phyloP scores from a whole-genome alignment of 345 rosid species.

The Eucalyptus regnans region DNA sequence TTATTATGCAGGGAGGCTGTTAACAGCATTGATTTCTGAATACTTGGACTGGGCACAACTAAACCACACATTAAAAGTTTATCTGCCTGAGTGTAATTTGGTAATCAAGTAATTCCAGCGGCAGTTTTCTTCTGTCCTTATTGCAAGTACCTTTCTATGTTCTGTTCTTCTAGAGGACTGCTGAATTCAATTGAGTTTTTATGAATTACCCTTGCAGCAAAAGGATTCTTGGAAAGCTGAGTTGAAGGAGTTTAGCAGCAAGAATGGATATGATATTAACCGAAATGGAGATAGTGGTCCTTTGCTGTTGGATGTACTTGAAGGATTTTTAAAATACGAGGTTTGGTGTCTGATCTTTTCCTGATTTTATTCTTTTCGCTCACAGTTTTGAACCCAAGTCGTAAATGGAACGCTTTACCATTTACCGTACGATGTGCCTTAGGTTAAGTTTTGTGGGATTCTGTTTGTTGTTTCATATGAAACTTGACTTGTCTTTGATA shows the following conservation, averaged over 20 bases:
- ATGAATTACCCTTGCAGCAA: slow-evolving; percentile 31
- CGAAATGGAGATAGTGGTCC: slow-evolving; percentile 85
- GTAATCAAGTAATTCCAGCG: slow-evolving; percentile 44
- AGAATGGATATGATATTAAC: slow-evolving; percentile 72
- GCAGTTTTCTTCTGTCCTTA: background rate
- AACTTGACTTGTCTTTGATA: slow-evolving; percentile 5
- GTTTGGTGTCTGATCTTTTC: slow-evolving; percentile 12
- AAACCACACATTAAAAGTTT: slow-evolving; percentile 77
- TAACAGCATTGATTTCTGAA: slow-evolving; percentile 78
- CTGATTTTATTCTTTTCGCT: background rate
- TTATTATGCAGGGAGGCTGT: slow-evolving; percentile 62
- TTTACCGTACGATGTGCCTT: background rate
- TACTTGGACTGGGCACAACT: slow-evolving; percentile 98
- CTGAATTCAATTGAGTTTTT: background rate
- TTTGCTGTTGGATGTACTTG: slow-evolving; percentile 78
- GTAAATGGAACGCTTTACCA: background rate
- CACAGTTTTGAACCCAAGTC: background rate
- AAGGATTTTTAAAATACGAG: slow-evolving; percentile 88
- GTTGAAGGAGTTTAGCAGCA: slow-evolving; percentile 69
- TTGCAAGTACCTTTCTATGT: background rate
- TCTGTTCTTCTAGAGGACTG: background rate
- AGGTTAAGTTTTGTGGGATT: background rate
- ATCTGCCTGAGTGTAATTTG: slow-evolving; percentile 94
- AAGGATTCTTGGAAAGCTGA: slow-evolving; percentile 90
- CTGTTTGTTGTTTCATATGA: background rate